These are phyloP conservation scores for Funneliformis mosseae DNA, from an alignment of 192 early-diverging fungal genomes.

Conservation along the genomic window DNA sequence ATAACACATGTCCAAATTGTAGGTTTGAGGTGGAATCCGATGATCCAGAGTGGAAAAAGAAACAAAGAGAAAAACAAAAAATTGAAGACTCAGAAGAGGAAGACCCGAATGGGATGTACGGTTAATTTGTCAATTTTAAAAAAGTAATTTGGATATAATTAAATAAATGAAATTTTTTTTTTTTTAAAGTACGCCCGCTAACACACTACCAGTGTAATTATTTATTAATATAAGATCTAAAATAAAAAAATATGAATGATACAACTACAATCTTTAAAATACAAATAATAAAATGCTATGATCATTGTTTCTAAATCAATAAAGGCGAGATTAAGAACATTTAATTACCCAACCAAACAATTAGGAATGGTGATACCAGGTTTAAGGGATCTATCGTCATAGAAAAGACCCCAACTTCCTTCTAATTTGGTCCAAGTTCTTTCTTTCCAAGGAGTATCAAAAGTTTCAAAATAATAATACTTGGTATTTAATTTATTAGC, in stretches of 20 bases:
- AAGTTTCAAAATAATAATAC: conserved; percentile 70
- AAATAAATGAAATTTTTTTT: no score
- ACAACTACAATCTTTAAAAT: no score
- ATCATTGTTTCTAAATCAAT: no score
- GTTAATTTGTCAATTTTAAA: conserved; percentile 5
- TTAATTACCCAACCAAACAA: not conserved
- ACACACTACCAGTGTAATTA: no score
- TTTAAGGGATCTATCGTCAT: conserved; percentile 4
- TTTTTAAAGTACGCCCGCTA: no score
- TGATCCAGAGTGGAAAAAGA: conserved; percentile 48
- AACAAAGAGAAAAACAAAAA: conserved; percentile 40
- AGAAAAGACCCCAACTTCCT: conserved; percentile 29
- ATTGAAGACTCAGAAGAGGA: conserved; percentile 44
- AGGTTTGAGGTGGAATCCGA: conserved; percentile 46
- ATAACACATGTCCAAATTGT: conserved; percentile 47
- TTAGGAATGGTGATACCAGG: not conserved
- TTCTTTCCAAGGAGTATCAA: conserved; percentile 72
- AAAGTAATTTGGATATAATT: not conserved
- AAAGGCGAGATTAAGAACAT: no score
- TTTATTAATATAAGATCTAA: no score
- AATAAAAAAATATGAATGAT: no score
- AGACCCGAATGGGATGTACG: conserved; percentile 44
- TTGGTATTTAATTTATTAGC: conserved; percentile 56
- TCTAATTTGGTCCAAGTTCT: not conserved
- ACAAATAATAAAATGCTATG: no score